These are phyloP conservation scores for Coemansia sp. DNA, from an alignment of 192 early-diverging fungal genomes.

Conservation along the genomic window DNA sequence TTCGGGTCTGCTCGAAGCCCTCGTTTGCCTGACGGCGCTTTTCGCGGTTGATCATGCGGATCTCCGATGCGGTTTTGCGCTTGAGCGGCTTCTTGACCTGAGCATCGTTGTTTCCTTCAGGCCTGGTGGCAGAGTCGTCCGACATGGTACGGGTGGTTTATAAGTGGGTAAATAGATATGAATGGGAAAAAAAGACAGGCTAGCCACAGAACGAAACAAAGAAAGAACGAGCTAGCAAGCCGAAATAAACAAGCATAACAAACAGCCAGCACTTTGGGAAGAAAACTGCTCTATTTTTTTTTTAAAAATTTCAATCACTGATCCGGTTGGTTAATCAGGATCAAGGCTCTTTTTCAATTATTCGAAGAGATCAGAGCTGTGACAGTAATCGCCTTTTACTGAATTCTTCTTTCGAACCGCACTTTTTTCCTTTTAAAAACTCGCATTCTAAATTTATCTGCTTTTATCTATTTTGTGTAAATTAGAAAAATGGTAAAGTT, in stretches of 20 bases:
- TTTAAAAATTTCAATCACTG: neutral
- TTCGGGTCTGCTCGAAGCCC: constrained; percentile 24
- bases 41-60: constrained; percentile 27
- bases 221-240: too few relatives aligned
- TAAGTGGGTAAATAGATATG: neutral
- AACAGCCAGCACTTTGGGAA: neutral
- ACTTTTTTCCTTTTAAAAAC: constrained; percentile 4
- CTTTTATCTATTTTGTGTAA: constrained; percentile 1
- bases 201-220: neutral
- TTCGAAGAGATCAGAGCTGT: too few relatives aligned
- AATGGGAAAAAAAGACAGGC: neutral
- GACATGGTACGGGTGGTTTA: neutral
- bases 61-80: constrained; percentile 41
- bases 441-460: too few relatives aligned
- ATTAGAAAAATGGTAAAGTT: constrained; percentile 42
- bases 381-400: neutral
- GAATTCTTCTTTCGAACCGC: too few relatives aligned
- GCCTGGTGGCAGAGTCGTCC: neutral
- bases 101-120: neutral
- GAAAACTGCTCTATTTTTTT: neutral
- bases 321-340: neutral
- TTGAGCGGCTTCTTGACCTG: constrained; percentile 16
- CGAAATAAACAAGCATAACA: neutral
- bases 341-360: neutral
- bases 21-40: constrained; percentile 23